These are phyloP conservation scores for Pseudohyphozyma bogoriensis DNA, from an alignment of 768 basidiomycete genomes.

Conservation along the genomic window DNA sequence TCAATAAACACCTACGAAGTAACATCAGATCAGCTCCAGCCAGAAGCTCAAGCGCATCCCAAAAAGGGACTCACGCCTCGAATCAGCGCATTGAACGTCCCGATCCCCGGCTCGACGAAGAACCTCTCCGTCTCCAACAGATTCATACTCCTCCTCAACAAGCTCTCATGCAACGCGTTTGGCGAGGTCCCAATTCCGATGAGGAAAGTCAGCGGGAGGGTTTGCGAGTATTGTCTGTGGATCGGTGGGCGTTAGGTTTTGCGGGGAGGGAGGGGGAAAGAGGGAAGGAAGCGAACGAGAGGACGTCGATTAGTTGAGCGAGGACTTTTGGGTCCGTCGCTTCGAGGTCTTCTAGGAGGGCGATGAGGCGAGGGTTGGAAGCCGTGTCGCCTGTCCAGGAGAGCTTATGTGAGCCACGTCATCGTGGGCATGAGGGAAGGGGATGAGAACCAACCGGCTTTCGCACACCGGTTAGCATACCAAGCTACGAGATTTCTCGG, in stretches of 20 bases:
- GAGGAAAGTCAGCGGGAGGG: constrained; percentile 18
- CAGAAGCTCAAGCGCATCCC: not conserved
- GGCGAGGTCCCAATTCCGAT: constrained; percentile 21
- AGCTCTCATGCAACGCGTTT: constrained; percentile 3
- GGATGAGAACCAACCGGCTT: not conserved
- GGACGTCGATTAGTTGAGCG: constrained; percentile 9
- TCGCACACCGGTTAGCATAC: constrained; percentile 11
- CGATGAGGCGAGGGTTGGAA: constrained; percentile 9
- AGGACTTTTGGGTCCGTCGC: constrained; percentile 20
- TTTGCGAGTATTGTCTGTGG: not conserved
- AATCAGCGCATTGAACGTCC: constrained; percentile 19
- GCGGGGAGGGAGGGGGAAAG: not conserved
- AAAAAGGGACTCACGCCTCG: constrained; percentile 5
- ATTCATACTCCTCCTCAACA: constrained; percentile 3
- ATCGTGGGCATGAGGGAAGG: not conserved
- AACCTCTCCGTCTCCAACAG: constrained; percentile 13
- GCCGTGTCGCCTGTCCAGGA: not conserved
- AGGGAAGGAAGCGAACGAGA: constrained; percentile 1
- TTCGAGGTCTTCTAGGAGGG: constrained; percentile 26
- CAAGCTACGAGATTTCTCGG: constrained; percentile 19
- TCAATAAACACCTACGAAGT: constrained; percentile 20
- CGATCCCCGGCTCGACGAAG: constrained; percentile 26
- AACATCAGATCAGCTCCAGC: not conserved
- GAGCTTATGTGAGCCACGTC: not conserved
- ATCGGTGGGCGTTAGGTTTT: not conserved